Percentiles rank a stretch among this genome's conserved stretches.
These are phyloP conservation scores for Camellia granthamiana DNA, from an alignment of 148 eudicot species.

Conservation along the genomic window DNA sequence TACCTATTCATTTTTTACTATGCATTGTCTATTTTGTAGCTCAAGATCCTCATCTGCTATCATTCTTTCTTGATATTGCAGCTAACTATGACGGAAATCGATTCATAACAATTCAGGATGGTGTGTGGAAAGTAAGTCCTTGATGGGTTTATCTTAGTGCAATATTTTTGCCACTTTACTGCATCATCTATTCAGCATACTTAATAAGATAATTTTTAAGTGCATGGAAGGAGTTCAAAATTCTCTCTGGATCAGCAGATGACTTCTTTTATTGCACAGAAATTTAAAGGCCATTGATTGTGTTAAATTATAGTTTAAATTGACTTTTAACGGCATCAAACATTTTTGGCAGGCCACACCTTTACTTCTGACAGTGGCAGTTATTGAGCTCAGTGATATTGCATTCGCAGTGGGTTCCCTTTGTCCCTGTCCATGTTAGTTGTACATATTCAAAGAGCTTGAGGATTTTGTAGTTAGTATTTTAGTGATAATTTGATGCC, in stretches of 20 bases:
- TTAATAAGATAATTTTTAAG: neutral
- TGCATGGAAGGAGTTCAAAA: neutral
- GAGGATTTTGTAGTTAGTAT: conserved; percentile 11
- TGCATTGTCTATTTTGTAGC: neutral
- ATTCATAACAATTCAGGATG: conserved; percentile 75
- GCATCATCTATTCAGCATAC: neutral
- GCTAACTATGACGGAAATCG: conserved; percentile 84
- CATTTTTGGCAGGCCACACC: conserved; percentile 98
- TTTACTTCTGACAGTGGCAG: conserved; percentile 92
- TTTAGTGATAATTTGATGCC: conserved; percentile 9
- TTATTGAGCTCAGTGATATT: conserved; percentile 95
- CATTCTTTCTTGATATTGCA: conserved; percentile 39
- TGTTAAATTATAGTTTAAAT: conserved; percentile 31
- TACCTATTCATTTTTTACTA: neutral
- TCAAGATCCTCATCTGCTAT: conserved; percentile 17
- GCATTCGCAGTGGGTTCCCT: conserved; percentile 84
- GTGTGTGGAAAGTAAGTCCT: conserved; percentile 73
- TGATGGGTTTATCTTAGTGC: neutral
- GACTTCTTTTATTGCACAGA: conserved; percentile 1
- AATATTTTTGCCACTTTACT: neutral
- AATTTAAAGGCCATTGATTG: conserved; percentile 10
- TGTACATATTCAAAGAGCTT: neutral
- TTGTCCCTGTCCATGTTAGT: conserved; percentile 13
- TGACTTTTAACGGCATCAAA: conserved; percentile 73
- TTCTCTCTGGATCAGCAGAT: conserved; percentile 3